Percentiles rank a stretch among this genome's conserved stretches.
Evolutionary conservation across 345 rosid species (phyloP).

Genomic region (Orychophragmus violaceus): DNA sequence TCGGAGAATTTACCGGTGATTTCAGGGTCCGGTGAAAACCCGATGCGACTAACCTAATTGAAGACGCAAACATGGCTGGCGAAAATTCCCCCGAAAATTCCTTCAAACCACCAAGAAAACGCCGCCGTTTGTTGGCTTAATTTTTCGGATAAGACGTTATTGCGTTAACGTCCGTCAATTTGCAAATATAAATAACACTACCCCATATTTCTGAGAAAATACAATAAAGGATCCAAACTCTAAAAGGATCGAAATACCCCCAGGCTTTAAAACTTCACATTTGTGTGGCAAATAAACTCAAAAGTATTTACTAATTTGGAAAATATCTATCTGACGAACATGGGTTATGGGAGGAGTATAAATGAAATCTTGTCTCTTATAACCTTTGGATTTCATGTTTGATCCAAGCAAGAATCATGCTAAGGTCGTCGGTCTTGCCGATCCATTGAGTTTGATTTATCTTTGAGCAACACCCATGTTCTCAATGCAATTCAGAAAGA

Average conservation of each 20-base stretch:
- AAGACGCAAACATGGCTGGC: constrained; percentile 28
- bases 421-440: background rate
- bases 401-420: background rate
- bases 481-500: constrained; percentile 16
- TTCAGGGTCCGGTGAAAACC: constrained; percentile 17
- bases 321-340: constrained; percentile 3
- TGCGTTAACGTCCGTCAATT: background rate
- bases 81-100: too few relatives aligned
- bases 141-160: background rate
- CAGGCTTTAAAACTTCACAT: background rate
- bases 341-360: constrained; percentile 24
- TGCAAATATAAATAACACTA: background rate
- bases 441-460: constrained; percentile 20
- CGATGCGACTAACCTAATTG: constrained; percentile 23
- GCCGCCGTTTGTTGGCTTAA: background rate
- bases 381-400: constrained; percentile 24
- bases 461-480: too few relatives aligned
- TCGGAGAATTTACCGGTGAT: constrained; percentile 8
- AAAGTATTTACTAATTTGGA: too few relatives aligned
- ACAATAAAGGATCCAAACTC: background rate
- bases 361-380: constrained; percentile 25
- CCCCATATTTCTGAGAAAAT: background rate
- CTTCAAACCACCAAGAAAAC: background rate
- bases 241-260: background rate
- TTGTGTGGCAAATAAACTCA: background rate